Base-by-base conservation (phyloP, 202 grass and related monocot species). In the Saccharum hybrid region DNA sequence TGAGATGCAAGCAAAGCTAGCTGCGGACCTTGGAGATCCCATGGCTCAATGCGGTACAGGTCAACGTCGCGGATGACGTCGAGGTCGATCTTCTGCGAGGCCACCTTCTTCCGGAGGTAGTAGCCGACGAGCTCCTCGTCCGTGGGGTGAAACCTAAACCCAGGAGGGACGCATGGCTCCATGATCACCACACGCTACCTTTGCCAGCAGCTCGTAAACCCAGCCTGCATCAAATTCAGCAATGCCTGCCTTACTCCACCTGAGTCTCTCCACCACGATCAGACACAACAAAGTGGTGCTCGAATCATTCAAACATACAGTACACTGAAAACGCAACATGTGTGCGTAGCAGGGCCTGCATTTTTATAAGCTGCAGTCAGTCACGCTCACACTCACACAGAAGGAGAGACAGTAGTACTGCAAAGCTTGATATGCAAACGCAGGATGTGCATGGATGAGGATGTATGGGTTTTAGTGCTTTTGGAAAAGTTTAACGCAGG, bases 101-200 rank as follows among this genome's bases (percentile, higher is more conserved):
- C 80, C 57, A 94, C 71, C 45, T 94, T 94, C 75, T 94, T 94
- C 57, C 76, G 66, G 76, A 94, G 91, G 86, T 94, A 94, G 87
- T 91, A 94, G 65, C 88, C 86, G 70, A 94, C 91, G 36, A 94
- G 88, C 71, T 94, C 91, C 66, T 90, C 91, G 81, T 94, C 91
- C 3, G 91, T 94, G 45, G 91, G 91, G 68, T 94, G 91, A 19
- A 94, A 94, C 82, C 91, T 82, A 37, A 94, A 94, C n/a, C 91
- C 91, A 56, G 91, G 91, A 84, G 91, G 91, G 19, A 94, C 85
- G 9, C 88, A 88, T 65, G 88, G 78, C 82, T 88, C 82, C 78
- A 90, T 93, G 30, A 63, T 78, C 82, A 88, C 85, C 82, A 49
- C 80, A 7, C 7, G 16, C 45, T 30, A 40, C 19, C 67, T 49